A percentile compares a stretch with the other conserved stretches of the same genome.
Conservation (phyloP, 2,329 filamentous ascomycete species). For the Fusarium oligoseptatum region DNA sequence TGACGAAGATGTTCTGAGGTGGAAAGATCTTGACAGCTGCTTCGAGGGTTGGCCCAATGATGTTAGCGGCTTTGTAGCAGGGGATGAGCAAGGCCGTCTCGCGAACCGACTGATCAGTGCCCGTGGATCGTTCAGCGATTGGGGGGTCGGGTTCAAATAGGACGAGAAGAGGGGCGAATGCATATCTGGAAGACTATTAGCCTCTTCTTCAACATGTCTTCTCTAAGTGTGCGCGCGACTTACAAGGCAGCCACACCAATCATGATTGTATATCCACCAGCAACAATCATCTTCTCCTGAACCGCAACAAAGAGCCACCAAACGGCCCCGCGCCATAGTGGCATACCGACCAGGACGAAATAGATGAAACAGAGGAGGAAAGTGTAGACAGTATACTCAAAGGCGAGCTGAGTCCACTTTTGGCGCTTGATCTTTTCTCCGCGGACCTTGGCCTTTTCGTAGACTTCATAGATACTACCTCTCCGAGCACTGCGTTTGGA, state of each 20-base stretch:
- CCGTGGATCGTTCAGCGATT: background rate
- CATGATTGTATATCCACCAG: slow-evolving; percentile 5
- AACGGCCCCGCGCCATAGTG: slow-evolving; percentile 17
- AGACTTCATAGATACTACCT: slow-evolving; percentile 19
- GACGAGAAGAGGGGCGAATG: slow-evolving; percentile 6
- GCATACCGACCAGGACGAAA: slow-evolving; percentile 18
- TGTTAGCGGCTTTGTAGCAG: slow-evolving; percentile 24
- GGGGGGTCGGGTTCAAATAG: slow-evolving; percentile 12
- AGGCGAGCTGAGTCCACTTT: slow-evolving; percentile 13
- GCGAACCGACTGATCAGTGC: background rate
- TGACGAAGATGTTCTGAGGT: slow-evolving; percentile 19
- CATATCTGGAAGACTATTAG: slow-evolving; percentile 6
- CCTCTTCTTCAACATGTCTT: no score
- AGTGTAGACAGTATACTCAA: slow-evolving; percentile 9
- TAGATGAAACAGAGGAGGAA: slow-evolving; percentile 19
- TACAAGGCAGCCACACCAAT: slow-evolving; percentile 14
- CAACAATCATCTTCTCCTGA: slow-evolving; percentile 5
- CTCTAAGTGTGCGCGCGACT: background rate
- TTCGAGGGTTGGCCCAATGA: slow-evolving; percentile 18
- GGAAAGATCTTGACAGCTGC: slow-evolving; percentile 21
- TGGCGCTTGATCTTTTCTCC: slow-evolving; percentile 6
- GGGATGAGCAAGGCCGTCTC: slow-evolving; percentile 24
- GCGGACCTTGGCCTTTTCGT: slow-evolving; percentile 16
- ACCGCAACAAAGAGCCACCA: slow-evolving; percentile 14
- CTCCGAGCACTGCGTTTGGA: slow-evolving; percentile 3